These are phyloP conservation scores for Decorospora gaudefroyi DNA, from an alignment of 2,329 filamentous ascomycete species.

Conservation along the genomic window DNA sequence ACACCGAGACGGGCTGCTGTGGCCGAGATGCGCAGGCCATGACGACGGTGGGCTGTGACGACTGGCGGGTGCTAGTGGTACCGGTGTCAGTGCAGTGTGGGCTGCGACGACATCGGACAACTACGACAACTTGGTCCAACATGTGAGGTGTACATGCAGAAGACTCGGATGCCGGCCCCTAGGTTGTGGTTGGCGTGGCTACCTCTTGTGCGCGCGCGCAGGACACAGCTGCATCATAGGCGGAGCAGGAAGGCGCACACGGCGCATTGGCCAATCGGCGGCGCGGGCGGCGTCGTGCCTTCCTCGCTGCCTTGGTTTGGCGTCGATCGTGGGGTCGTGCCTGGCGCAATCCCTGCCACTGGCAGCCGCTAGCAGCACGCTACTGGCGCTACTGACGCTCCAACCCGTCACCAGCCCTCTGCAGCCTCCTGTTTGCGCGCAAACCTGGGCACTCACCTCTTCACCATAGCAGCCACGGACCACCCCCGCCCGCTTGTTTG, in stretches of 20 bases:
- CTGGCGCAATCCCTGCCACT: conserved; percentile 23
- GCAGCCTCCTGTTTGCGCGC: conserved; percentile 13
- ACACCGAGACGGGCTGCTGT: conserved; percentile 5
- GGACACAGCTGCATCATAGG: conserved; percentile 30
- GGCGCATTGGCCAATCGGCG: conserved; percentile 23
- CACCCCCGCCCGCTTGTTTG: conserved; percentile 11
- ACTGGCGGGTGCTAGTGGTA: conserved; percentile 1
- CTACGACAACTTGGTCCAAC: not conserved
- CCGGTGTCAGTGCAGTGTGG: conserved; percentile 7
- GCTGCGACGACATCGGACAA: conserved; percentile 1
- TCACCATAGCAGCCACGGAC: conserved; percentile 22
- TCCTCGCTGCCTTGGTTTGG: conserved; percentile 20
- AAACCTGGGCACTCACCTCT: conserved; percentile 13
- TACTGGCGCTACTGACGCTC: conserved; percentile 11
- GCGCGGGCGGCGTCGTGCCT: not conserved
- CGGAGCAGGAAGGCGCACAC: conserved; percentile 4
- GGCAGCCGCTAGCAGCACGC: not conserved
- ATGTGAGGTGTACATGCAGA: conserved; percentile 30
- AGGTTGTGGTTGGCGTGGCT: conserved; percentile 7
- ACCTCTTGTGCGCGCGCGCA: no score
- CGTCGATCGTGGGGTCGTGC: conserved; percentile 20
- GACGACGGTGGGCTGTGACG: not conserved
- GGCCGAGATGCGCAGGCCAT: not conserved
- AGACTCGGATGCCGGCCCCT: conserved; percentile 10
- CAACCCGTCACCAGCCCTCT: conserved; percentile 13